Percentiles rank a stretch among this genome's conserved stretches.
phyloP scores from a whole-genome alignment of 257 asterid species.

The Lycium ferocissimum region DNA sequence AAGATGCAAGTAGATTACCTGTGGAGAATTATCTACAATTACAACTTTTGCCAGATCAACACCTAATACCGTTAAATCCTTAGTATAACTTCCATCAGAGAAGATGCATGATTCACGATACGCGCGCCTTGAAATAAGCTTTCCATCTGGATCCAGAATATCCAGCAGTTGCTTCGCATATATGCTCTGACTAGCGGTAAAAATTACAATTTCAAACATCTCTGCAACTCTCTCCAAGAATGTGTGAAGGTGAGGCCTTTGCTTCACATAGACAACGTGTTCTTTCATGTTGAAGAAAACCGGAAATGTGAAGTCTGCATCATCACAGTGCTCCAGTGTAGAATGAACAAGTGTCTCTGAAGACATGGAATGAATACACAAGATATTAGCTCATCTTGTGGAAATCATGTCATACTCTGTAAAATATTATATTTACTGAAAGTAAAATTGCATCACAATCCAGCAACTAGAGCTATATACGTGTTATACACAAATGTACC shows the following conservation, averaged over 20 bases:
- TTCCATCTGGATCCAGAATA: constrained; percentile 90
- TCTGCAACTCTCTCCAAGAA: constrained; percentile 85
- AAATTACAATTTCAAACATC: constrained; percentile 84
- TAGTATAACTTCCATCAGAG: constrained; percentile 72
- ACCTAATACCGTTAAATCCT: constrained; percentile 94
- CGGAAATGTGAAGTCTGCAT: constrained; percentile 88
- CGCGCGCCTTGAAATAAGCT: constrained; percentile 76
- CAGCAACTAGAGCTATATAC: not conserved
- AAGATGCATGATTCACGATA: constrained; percentile 94
- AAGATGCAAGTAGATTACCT: constrained; percentile 56
- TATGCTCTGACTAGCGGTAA: constrained; percentile 98
- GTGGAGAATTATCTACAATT: constrained; percentile 91
- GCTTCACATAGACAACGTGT: constrained; percentile 78
- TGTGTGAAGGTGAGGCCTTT: constrained; percentile 80
- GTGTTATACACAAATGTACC: constrained; percentile 6
- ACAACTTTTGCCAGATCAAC: constrained; percentile 92
- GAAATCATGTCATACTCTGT: not conserved
- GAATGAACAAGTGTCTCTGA: constrained; percentile 99
- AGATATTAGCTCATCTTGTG: constrained; percentile 26
- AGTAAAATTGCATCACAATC: not conserved
- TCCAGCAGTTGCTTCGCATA: constrained; percentile 85
- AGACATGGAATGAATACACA: constrained; percentile 37
- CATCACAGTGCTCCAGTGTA: constrained; percentile 72
- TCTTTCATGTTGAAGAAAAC: constrained; percentile 91
- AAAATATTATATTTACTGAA: not conserved